Evolutionary conservation across 2,329 filamentous ascomycete species (phyloP), one percentile per base, ranked within the genome.

Genomic region (Exophiala sp.): DNA sequence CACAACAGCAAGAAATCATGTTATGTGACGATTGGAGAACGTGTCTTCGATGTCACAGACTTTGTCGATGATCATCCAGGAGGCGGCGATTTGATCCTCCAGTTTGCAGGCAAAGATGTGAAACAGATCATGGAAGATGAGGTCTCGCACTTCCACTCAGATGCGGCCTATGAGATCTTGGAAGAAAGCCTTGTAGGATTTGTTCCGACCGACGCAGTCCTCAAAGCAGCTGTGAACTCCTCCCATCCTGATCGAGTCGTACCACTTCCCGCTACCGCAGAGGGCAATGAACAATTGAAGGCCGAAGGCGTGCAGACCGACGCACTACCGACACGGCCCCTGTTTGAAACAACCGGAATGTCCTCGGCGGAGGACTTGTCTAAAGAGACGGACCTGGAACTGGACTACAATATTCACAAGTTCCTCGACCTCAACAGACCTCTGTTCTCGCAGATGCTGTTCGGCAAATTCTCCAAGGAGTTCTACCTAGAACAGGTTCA

Each of bases 401-500:
- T 70, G 39, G 93, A 98, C 65, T 98, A 85, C 74, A 86, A 88
- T 70, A 86, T 78, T 51, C 84, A 97, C 78, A 94, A 95, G 69
- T 98, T 98, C 64, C 77, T 98, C 53, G 91, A 98, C 64, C 77
- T 98, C 50, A 86, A 79, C 71, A 82, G 78, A 62, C 91, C 93
- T 5, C 77, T 98, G 48, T 77, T 98, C 48, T 76, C 85, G 68
- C 93, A 98, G 69, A 80, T 98, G 35, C 96, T 87, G 85, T 78
- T 74, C 58, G 86, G 90, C 40, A 86, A 85, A 23, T 98, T 97
- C 72, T 81, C 73, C 66, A 98, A 96, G 68, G 81, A 88, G n/a
- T 98, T 98, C 66, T 98, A 98, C 65, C 78, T 98, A 19, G 84
- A 96, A 60, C 93, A 98, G 68, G 87, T 98, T 45, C 93, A 98